Base-by-base conservation (phyloP, 2,329 filamentous ascomycete genomes). In the Pestalotiopsis fici region DNA sequence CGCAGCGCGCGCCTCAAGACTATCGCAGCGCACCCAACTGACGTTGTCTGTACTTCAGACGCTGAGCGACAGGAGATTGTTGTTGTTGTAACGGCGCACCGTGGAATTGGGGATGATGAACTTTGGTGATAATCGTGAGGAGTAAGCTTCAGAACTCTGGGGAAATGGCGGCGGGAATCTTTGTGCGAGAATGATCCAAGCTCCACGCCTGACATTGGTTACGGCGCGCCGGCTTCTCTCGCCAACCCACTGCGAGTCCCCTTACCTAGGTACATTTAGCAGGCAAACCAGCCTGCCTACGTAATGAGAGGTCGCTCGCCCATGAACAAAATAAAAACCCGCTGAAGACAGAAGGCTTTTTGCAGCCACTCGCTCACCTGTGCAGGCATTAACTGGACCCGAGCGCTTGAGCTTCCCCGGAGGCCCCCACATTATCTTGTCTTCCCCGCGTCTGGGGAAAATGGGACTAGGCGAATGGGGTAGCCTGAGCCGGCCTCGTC, bases 381-480 rank as follows among this genome's bases (percentile, higher is more conserved):
- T 50, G 43, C 18, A n/a, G 18, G 43, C 43, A 21, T 7, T 50
- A 18, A 21, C 21, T 50, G 43, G 43, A 50, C 43, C 21, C 18
- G 43, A 50, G 43, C 43, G 43, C 43, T 50, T 50, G 43, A 50
- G 21, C 43, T 50, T 50, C 43, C 28, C 25, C 57, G 27, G 57
- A 27, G 57, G 27, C 31, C 57, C 57, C 57, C 57, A 60, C 57
- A 60, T 21, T 60, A 28, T 50, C 43, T 50, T 50, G 4, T 50
- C 28, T 60, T 60, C 57, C 57, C 57, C 57, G 57, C 57, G 57
- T 60, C 57, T 60, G 57, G 57, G 57, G 57, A 60, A n/a, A 60
- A 57, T 57, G 23, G 55, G 18, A 31, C 57, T 37, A 60, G 31
- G 57, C 57, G n/a, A 50, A 50, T 50, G 43, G 43, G 43, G 43